These are phyloP conservation scores for Nannochloropsis granulata DNA, from an alignment of 108 stramenopile genomes.

Conservation along the genomic window DNA sequence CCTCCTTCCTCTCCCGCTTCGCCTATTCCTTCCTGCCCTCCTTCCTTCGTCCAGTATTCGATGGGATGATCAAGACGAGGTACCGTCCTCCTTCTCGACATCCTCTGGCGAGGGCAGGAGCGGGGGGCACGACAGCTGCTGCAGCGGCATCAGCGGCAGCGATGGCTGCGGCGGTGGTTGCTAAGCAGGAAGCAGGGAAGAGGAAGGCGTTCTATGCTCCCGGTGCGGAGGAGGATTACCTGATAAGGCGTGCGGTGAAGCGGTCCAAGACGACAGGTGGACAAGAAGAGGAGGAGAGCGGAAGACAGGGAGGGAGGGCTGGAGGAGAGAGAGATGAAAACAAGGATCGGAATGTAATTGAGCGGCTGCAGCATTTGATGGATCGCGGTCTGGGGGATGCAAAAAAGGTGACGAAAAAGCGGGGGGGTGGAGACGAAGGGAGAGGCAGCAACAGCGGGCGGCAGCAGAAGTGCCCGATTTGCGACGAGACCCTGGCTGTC, in stretches of 20 bases:
- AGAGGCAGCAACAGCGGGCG: neutral
- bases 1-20: neutral
- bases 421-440: neutral
- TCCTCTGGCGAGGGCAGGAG: neutral
- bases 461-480: neutral
- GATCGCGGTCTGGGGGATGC: neutral
- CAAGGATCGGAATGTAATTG: neutral
- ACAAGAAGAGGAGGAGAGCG: neutral
- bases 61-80: neutral
- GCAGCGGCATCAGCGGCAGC: neutral
- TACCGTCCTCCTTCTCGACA: neutral
- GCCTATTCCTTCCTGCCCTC: neutral
- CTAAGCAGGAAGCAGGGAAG: neutral
- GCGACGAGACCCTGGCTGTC: neutral
- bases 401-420: neutral
- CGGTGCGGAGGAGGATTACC: neutral
- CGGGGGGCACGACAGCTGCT: neutral
- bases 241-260: neutral
- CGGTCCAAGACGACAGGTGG: neutral
- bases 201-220: neutral
- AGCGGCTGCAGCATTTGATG: neutral
- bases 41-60: neutral
- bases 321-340: neutral
- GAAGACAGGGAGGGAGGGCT: neutral
- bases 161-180: neutral